Evolutionary conservation across 139 green algal species (phyloP).

Genomic region (Spirogloea muscicola): DNA sequence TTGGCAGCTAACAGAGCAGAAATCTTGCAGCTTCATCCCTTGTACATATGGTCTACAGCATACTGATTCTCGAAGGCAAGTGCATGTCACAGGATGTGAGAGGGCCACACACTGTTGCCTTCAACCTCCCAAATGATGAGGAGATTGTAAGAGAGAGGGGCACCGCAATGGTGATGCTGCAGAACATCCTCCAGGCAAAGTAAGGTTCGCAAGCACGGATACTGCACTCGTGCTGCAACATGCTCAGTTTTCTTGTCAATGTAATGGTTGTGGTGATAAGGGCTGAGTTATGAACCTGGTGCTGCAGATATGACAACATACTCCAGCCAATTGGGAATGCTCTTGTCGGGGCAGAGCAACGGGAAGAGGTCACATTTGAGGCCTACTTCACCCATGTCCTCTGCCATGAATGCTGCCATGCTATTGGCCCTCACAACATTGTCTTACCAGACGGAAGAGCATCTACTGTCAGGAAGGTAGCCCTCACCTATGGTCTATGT

Average conservation of each 20-base stretch:
- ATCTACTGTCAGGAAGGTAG: constrained; percentile 11
- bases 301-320: constrained; percentile 11
- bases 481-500: no score
- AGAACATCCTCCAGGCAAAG: constrained; percentile 24
- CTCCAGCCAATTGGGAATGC: constrained; percentile 2
- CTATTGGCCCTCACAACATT: constrained; percentile 15
- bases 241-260: neutral
- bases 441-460: neutral
- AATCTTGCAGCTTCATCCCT: no score
- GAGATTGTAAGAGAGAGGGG: constrained; percentile 2
- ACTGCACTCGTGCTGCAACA: neutral
- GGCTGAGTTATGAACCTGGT: neutral
- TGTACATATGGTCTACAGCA: no score
- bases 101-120: constrained; percentile 17
- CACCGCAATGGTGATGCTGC: constrained; percentile 12
- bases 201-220: neutral
- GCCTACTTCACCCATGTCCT: constrained; percentile 26
- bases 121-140: constrained; percentile 33
- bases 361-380: constrained; percentile 1
- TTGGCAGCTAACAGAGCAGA: neutral
- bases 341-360: neutral
- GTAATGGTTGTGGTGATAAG: neutral
- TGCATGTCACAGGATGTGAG: constrained; percentile 14
- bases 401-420: constrained; percentile 25
- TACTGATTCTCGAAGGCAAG: no score